Conservation (phyloP, 495 filamentous ascomycete genomes). For the Neurospora sp. region DNA sequence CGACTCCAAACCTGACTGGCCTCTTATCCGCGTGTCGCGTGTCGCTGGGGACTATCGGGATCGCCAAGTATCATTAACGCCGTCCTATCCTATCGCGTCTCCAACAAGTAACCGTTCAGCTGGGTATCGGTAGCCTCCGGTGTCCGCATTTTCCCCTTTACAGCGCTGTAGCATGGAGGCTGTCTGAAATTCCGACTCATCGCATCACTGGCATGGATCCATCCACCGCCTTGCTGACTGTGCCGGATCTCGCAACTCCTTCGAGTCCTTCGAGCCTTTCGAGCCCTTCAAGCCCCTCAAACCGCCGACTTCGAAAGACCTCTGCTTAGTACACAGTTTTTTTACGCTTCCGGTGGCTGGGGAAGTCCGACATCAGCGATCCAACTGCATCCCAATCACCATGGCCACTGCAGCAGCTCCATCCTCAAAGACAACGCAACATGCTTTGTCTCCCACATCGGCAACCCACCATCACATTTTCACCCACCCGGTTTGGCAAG, state of each 20-base stretch:
- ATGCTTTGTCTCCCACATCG: neutral
- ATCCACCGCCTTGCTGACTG: neutral
- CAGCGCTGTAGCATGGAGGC: neutral
- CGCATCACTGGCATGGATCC: neutral
- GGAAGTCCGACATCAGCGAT: neutral
- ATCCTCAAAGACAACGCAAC: neutral
- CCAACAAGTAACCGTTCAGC: neutral
- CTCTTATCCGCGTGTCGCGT: neutral
- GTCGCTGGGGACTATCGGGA: neutral
- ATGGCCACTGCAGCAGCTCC: neutral
- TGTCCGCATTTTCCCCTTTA: neutral
- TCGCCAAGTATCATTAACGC: neutral
- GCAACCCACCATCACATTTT: neutral
- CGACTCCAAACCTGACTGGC: neutral
- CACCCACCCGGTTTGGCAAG: neutral
- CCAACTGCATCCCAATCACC: neutral
- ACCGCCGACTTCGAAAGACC: neutral
- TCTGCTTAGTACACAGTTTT: neutral
- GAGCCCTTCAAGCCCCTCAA: neutral
- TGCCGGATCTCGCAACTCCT: neutral
- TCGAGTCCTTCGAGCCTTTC: neutral
- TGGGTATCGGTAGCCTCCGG: neutral
- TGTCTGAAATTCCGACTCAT: neutral
- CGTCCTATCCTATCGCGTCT: neutral
- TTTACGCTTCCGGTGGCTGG: neutral